Percentiles rank a stretch among this genome's conserved stretches.
Evolutionary conservation across 768 basidiomycete genomes (phyloP).

Genomic region (Dioszegia aurantiaca): DNA sequence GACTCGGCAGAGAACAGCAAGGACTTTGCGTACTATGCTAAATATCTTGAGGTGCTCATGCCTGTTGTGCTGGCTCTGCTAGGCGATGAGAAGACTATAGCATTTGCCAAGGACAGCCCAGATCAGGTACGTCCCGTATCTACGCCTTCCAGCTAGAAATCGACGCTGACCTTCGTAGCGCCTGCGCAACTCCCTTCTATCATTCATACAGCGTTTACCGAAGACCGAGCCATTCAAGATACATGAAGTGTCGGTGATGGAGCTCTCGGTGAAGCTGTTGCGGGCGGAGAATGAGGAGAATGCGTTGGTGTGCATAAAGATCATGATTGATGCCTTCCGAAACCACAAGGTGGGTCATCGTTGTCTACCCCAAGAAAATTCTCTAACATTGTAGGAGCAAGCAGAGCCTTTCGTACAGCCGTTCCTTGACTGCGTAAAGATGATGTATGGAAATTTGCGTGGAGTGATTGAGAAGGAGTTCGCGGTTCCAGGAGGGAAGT

Average conservation of each 20-base stretch:
- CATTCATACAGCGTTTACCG: slow-evolving; percentile 84
- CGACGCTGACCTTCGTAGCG: slow-evolving; percentile 55
- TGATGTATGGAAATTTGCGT: slow-evolving; percentile 71
- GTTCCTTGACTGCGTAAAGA: slow-evolving; percentile 75
- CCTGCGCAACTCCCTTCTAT: slow-evolving; percentile 80
- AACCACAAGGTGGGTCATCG: slow-evolving; percentile 58
- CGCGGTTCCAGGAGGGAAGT: slow-evolving; percentile 54
- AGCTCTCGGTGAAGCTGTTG: slow-evolving; percentile 76
- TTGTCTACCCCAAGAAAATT: not conserved
- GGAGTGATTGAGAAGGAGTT: slow-evolving; percentile 71
- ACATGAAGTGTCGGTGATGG: slow-evolving; percentile 66
- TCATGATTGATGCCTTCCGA: slow-evolving; percentile 81
- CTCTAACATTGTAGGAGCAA: slow-evolving; percentile 30
- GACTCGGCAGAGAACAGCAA: slow-evolving; percentile 49
- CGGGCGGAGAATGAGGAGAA: slow-evolving; percentile 95
- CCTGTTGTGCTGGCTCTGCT: slow-evolving; percentile 38
- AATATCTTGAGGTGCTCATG: slow-evolving; percentile 44
- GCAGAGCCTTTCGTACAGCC: slow-evolving; percentile 72
- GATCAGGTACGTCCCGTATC: slow-evolving; percentile 52
- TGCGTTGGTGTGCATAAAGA: slow-evolving; percentile 83
- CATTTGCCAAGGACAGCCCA: slow-evolving; percentile 53
- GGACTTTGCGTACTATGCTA: slow-evolving; percentile 44
- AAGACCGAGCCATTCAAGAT: slow-evolving; percentile 72
- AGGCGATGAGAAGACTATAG: slow-evolving; percentile 45
- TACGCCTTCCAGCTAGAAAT: too few species aligned